Evolutionary conservation across 345 rosid species (phyloP).

Genomic region (Camelina laxa): DNA sequence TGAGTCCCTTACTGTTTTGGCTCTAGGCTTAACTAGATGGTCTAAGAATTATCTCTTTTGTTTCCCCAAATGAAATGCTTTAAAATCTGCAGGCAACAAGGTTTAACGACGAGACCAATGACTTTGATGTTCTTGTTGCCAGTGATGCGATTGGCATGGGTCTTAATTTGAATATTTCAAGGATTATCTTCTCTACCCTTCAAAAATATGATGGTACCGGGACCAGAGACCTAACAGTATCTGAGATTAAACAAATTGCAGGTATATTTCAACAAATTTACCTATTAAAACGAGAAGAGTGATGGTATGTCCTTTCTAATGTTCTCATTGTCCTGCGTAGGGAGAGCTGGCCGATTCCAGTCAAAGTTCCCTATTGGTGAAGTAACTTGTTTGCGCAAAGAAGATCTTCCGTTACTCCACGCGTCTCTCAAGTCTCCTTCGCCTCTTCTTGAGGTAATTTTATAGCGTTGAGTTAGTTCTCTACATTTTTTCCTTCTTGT

Average conservation of each 20-base stretch:
- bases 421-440: slow-evolving; percentile 67
- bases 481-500: slow-evolving; percentile 20
- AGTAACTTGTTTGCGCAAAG: slow-evolving; percentile 75
- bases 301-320: slow-evolving; percentile 7
- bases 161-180: slow-evolving; percentile 86
- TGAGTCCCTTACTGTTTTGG: slow-evolving; percentile 35
- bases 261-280: slow-evolving; percentile 46
- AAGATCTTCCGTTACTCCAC: slow-evolving; percentile 82
- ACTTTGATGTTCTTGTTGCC: slow-evolving; percentile 95
- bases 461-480: slow-evolving; percentile 25
- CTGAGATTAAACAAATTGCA: slow-evolving; percentile 96
- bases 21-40: background rate
- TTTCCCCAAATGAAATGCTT: slow-evolving; percentile 28
- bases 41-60: slow-evolving; percentile 9
- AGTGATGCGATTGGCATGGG: slow-evolving; percentile 99
- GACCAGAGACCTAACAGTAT: slow-evolving; percentile 68
- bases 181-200: slow-evolving; percentile 84
- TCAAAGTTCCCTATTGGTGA: slow-evolving; percentile 90
- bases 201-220: slow-evolving; percentile 75
- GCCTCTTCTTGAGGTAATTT: slow-evolving; percentile 71
- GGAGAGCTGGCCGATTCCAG: slow-evolving; percentile 92
- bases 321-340: slow-evolving; percentile 45
- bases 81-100: slow-evolving; percentile 77
- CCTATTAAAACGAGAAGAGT: background rate
- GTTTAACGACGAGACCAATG: slow-evolving; percentile 83